Conservation (phyloP, 257 asterid species). For the Solanum bulbocastanum region DNA sequence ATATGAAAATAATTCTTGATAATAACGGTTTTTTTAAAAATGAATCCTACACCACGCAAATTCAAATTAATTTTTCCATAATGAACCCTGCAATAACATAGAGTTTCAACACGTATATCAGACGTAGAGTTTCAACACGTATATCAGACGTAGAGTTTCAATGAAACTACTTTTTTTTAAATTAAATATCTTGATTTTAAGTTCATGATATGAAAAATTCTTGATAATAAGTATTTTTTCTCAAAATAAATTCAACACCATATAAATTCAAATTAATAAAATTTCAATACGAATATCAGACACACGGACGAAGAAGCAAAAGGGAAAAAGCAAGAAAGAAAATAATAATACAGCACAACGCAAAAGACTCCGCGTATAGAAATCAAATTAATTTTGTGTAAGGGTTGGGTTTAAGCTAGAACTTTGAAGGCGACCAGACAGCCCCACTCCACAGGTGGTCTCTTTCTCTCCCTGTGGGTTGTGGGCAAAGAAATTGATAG, state of each 20-base stretch:
- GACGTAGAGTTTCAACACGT: too few species aligned
- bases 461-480: not conserved
- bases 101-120: too few species aligned
- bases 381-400: not conserved
- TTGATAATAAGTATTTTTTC: too few species aligned
- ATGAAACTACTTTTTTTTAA: too few species aligned
- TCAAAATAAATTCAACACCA: too few species aligned
- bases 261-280: not conserved
- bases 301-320: not conserved
- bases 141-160: too few species aligned
- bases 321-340: not conserved
- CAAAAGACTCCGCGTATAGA: not conserved
- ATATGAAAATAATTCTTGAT: not conserved
- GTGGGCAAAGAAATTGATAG: not conserved
- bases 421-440: slow-evolving; percentile 9
- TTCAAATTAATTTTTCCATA: not conserved
- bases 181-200: too few species aligned
- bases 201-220: too few species aligned
- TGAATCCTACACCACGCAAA: not conserved
- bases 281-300: not conserved
- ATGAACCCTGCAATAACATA: not conserved
- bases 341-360: not conserved
- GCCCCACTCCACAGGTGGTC: slow-evolving; percentile 13
- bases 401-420: slow-evolving; percentile 4
- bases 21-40: too few species aligned